Evolutionary conservation across 148 eudicot genomes (phyloP), one percentile per base, ranked within the genome.

Genomic region (Nepenthes mirabilis): DNA sequence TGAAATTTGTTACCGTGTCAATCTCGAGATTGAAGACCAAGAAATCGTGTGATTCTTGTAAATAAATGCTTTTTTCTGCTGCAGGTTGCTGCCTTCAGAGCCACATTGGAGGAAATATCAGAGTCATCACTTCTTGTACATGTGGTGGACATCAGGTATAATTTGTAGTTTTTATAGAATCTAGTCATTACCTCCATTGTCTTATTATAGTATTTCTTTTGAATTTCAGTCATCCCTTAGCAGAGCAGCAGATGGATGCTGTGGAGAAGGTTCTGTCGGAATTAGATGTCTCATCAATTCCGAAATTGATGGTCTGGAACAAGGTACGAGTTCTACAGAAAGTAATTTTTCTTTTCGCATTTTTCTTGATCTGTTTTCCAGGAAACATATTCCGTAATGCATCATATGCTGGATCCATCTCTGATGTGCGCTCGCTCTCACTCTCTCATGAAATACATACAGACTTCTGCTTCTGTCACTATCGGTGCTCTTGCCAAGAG

Each of bases 11-110:
- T 8, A 40, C 23, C 23, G 0, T 4, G 55, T 52, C 55, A 52
- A 52, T 52, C 55, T 13, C 23, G 5, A 52, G 14, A 52, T 1
- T 13, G 6, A 52, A 52, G 32, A 23, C 23, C 23, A 23, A 23
- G 23, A 23, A 23, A 23, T 23, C 23, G 23, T 23, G 23, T 23
- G 14, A 13, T 11, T 52, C 55, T 3, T 11, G 8, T 52, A 52
- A 52, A n/a, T 52, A 11, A 52, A 52, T 52, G 14, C 23, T 14
- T 5, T 50, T 11, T 14, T 32, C n/a, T 58, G 37, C 62, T 78
- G 35, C 75, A 91, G 98, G 91, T 91, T 69, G 98, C 98, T 77
- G 98, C 98, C 48, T 91, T 91, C 77, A 80, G 98, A 79, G 98
- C 98, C 68, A 91, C 98, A 12, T 72, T 91, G 64, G 98, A 91